A percentile compares a stretch with the other conserved stretches of the same genome.
Evolutionary conservation across 306 rosid genomes (phyloP).

Genomic region (Prunus salicina): DNA sequence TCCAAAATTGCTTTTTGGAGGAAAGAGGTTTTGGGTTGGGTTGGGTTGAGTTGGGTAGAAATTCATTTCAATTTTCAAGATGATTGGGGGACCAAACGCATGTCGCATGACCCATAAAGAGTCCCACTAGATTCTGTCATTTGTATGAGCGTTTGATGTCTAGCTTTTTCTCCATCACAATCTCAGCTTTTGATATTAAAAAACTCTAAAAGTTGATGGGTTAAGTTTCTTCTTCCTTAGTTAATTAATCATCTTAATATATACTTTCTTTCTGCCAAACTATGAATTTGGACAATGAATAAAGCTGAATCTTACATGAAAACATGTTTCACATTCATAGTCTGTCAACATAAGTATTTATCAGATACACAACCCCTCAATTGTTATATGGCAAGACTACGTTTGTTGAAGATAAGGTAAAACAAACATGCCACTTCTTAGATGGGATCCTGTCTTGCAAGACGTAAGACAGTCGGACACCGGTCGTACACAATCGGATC

Average conservation of each 20-base stretch:
- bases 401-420: too few species aligned
- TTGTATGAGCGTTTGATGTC: not conserved
- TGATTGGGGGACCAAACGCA: slow-evolving; percentile 19
- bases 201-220: not conserved
- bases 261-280: not conserved
- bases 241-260: not conserved
- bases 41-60: not conserved
- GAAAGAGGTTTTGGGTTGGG: not conserved
- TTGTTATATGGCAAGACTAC: too few species aligned
- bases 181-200: not conserved
- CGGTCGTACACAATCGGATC: not conserved
- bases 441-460: too few species aligned
- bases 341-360: too few species aligned
- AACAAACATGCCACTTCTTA: not conserved
- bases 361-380: too few species aligned
- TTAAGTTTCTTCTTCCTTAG: not conserved
- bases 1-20: not conserved
- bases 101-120: not conserved
- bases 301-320: too few species aligned
- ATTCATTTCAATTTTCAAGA: slow-evolving; percentile 3
- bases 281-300: not conserved
- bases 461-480: not conserved
- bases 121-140: slow-evolving; percentile 21
- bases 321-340: too few species aligned
- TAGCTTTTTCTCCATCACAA: not conserved